Percentiles rank a stretch among this genome's conserved stretches.
Evolutionary conservation across 257 asterid genomes (phyloP).

Genomic region (Ilex asprella): DNA sequence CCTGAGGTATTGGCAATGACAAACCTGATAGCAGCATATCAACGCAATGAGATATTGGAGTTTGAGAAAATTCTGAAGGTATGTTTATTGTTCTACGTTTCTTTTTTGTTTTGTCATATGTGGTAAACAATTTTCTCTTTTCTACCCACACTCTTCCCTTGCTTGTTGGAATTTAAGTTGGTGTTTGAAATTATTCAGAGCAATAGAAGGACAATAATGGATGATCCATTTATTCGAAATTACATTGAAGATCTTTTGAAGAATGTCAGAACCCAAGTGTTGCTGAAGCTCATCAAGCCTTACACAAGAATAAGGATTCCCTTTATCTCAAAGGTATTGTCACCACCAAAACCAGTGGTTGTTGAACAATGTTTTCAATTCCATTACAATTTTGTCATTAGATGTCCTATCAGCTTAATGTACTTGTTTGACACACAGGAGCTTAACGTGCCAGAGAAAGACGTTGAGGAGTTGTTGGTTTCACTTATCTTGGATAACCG

Average conservation of each 20-base stretch:
- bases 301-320: constrained; percentile 94
- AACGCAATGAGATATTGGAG: constrained; percentile 92
- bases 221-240: constrained; percentile 88
- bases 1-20: constrained; percentile 99
- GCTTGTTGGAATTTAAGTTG: too few species aligned
- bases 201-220: constrained; percentile 97
- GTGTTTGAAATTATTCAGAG: constrained; percentile 42
- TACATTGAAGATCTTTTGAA: constrained; percentile 97
- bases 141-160: too few species aligned
- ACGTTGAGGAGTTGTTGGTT: constrained; percentile 86
- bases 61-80: constrained; percentile 97
- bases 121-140: too few species aligned
- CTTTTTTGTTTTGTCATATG: too few species aligned
- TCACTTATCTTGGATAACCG: constrained; percentile 90
- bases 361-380: neutral
- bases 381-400: neutral
- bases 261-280: constrained; percentile 95
- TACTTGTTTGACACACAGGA: constrained; percentile 39
- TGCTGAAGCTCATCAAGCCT: constrained; percentile 96
- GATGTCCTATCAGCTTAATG: neutral
- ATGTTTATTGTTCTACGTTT: neutral
- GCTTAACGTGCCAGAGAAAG: constrained; percentile 96
- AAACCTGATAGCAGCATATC: constrained; percentile 92
- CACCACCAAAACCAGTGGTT: neutral
- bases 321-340: constrained; percentile 77